Evolutionary conservation across 192 early-diverging fungal genomes (phyloP).

Genomic region (Gaertneriomyces semiglobifer): DNA sequence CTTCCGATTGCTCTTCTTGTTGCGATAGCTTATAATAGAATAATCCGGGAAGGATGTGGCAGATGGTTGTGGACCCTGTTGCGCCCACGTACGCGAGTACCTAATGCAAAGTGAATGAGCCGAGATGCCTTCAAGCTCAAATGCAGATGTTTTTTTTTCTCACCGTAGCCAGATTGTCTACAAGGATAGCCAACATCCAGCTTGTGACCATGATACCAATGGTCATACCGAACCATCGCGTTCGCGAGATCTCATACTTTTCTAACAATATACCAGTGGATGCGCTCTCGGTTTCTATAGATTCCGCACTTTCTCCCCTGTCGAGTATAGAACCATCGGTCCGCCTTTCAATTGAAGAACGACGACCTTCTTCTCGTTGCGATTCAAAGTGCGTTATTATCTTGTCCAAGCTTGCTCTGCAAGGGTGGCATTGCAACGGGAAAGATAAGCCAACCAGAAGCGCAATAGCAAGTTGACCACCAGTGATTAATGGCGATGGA

Average conservation of each 20-base stretch:
- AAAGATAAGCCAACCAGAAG: slow-evolving; percentile 86
- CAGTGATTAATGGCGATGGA: slow-evolving; percentile 63
- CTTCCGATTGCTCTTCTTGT: not conserved
- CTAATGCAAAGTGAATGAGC: slow-evolving; percentile 18
- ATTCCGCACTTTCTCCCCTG: too few species aligned
- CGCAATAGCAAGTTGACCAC: slow-evolving; percentile 84
- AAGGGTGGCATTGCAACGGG: slow-evolving; percentile 92
- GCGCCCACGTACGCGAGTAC: slow-evolving; percentile 92
- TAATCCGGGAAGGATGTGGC: slow-evolving; percentile 90
- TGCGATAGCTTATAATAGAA: slow-evolving; percentile 81
- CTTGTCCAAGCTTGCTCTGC: slow-evolving; percentile 85
- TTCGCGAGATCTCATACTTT: not conserved
- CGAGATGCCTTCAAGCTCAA: slow-evolving; percentile 10
- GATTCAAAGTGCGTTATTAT: slow-evolving; percentile 45
- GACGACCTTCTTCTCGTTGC: not conserved
- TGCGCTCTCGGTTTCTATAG: not conserved
- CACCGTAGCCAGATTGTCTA: slow-evolving; percentile 76
- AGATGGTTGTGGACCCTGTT: slow-evolving; percentile 92
- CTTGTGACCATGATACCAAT: slow-evolving; percentile 62
- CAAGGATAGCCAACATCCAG: slow-evolving; percentile 70
- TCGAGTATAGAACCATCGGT: too few species aligned
- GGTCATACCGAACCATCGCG: slow-evolving; percentile 50
- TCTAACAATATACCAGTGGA: not conserved
- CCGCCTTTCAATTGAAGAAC: too few species aligned
- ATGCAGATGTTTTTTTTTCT: slow-evolving; percentile 20